phyloP scores from a whole-genome alignment of 2,329 filamentous ascomycete species.

The Scytalidium lignicola region DNA sequence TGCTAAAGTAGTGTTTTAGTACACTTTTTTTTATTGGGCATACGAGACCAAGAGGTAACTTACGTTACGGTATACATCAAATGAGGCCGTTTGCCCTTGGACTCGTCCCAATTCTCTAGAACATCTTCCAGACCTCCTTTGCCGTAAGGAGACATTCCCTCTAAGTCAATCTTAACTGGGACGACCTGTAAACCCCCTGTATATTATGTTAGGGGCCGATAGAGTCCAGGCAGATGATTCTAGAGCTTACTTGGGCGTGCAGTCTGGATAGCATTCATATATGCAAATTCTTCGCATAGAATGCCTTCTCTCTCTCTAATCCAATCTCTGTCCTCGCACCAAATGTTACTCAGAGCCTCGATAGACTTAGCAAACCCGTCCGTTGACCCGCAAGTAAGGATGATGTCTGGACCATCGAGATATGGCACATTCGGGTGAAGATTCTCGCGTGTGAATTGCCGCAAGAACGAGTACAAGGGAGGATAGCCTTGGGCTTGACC shows the following conservation, averaged over 20 bases:
- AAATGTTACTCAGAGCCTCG: conserved; percentile 70
- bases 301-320: conserved; percentile 68
- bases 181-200: conserved; percentile 54
- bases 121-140: conserved; percentile 72
- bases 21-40: not conserved
- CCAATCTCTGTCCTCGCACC: conserved; percentile 64
- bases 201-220: not conserved
- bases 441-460: conserved; percentile 69
- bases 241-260: conserved; percentile 45
- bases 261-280: conserved; percentile 69
- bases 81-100: conserved; percentile 70
- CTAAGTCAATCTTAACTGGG: conserved; percentile 68
- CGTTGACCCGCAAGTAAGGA: conserved; percentile 76
- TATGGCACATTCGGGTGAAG: conserved; percentile 82
- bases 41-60: conserved; percentile 32
- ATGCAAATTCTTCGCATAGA: conserved; percentile 75
- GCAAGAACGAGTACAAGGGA: conserved; percentile 70
- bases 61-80: conserved; percentile 87
- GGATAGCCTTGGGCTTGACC: conserved; percentile 78
- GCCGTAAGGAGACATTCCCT: conserved; percentile 74
- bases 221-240: conserved; percentile 36
- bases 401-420: conserved; percentile 66
- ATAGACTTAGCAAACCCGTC: conserved; percentile 80
- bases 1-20: conserved; percentile 38
- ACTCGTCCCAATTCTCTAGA: conserved; percentile 74